Conservation (phyloP, 2,329 filamentous ascomycete species). For the Penicillium sp. region DNA sequence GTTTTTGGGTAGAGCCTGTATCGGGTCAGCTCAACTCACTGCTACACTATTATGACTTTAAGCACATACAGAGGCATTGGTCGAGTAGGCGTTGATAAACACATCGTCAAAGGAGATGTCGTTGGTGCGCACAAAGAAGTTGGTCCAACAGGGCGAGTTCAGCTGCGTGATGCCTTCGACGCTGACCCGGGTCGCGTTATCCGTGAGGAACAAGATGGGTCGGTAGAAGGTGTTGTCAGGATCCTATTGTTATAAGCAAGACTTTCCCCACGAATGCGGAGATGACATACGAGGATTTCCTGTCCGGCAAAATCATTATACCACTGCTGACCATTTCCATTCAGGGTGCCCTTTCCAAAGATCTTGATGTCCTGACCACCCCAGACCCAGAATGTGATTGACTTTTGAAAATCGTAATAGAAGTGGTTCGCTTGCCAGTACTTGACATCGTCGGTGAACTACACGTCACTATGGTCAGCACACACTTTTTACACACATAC, state of each 20-base stretch:
- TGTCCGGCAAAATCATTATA: constrained; percentile 50
- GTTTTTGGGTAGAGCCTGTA: constrained; percentile 54
- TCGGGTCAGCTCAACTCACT: not conserved
- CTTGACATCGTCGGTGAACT: constrained; percentile 48
- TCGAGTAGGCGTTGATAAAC: constrained; percentile 55
- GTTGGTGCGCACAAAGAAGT: constrained; percentile 59
- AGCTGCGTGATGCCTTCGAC: constrained; percentile 59
- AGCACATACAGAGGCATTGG: constrained; percentile 38
- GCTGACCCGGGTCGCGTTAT: constrained; percentile 59
- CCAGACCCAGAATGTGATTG: constrained; percentile 64
- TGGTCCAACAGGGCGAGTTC: constrained; percentile 64
- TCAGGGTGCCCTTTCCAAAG: constrained; percentile 55
- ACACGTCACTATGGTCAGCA: not conserved
- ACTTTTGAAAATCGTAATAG: constrained; percentile 53
- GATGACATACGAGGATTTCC: constrained; percentile 31
- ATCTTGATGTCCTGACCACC: constrained; percentile 61
- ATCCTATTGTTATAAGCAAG: constrained; percentile 33
- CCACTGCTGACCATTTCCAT: constrained; percentile 56
- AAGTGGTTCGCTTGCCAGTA: constrained; percentile 54
- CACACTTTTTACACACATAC: no score
- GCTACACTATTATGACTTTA: no score
- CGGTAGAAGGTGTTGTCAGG: constrained; percentile 56
- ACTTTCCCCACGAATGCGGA: not conserved
- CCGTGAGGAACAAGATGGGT: constrained; percentile 60
- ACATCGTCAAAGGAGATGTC: constrained; percentile 56